Evolutionary conservation across 139 green algal species (phyloP).

Genomic region (Chlamydomonas schloesseri): DNA sequence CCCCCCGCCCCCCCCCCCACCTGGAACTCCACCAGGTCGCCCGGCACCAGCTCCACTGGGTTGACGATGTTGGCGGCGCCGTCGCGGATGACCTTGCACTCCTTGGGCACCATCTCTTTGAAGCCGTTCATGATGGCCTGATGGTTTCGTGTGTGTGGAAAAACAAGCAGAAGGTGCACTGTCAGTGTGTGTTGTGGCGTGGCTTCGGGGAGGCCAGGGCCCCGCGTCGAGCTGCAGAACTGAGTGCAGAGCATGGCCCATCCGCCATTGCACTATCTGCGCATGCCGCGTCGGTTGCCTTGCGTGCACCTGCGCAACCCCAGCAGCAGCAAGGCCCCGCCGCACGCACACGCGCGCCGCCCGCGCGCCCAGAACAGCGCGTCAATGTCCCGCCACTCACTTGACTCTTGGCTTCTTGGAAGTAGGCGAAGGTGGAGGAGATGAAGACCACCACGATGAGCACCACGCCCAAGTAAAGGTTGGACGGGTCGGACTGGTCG

Average conservation of each 20-base stretch:
- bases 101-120: conserved; percentile 81
- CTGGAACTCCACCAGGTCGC: conserved; percentile 48
- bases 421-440: conserved; percentile 70
- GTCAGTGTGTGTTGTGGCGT: too few species aligned
- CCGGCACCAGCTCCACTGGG: conserved; percentile 56
- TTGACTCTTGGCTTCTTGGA: conserved; percentile 72
- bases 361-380: too few species aligned
- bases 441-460: conserved; percentile 65
- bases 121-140: conserved; percentile 84
- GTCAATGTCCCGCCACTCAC: not conserved
- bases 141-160: too few species aligned
- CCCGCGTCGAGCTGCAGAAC: too few species aligned
- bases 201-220: too few species aligned
- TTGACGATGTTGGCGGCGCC: conserved; percentile 41
- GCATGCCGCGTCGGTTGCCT: too few species aligned
- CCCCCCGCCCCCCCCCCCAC: not conserved
- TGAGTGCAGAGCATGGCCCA: too few species aligned
- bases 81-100: conserved; percentile 64
- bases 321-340: too few species aligned
- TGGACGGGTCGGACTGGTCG: conserved; percentile 70
- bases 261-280: too few species aligned
- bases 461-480: conserved; percentile 85
- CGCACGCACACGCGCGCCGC: too few species aligned
- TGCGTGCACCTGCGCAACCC: too few species aligned
- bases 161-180: too few species aligned